Conservation (phyloP, 371 early-diverging fungal species). For the Nosema granulosis region DNA sequence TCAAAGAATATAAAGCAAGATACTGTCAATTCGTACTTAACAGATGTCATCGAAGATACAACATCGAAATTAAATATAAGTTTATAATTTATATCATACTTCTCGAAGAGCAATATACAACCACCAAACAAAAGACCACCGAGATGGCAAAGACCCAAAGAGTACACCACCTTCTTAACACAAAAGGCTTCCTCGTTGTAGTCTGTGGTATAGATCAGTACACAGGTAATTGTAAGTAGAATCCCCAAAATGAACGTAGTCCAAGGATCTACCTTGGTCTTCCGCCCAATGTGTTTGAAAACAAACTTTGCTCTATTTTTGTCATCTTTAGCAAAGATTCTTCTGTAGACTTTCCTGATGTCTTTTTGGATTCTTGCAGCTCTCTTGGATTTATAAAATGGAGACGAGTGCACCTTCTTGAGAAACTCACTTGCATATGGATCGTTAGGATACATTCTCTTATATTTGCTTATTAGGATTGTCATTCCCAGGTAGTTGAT, state of each 20-base stretch:
- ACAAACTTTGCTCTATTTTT: slow-evolving; percentile 53
- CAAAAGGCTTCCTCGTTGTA: slow-evolving; percentile 5
- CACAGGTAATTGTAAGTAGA: not conserved
- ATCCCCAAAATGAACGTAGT: slow-evolving; percentile 21
- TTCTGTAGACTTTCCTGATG: slow-evolving; percentile 51
- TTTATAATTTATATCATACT: slow-evolving; percentile 62
- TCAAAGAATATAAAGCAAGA: slow-evolving; percentile 12
- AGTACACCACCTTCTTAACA: slow-evolving; percentile 12
- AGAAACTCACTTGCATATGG: slow-evolving; percentile 28
- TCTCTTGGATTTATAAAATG: slow-evolving; percentile 45
- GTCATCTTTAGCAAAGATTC: slow-evolving; percentile 55
- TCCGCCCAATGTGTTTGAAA: slow-evolving; percentile 39
- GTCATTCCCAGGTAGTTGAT: slow-evolving; percentile 62
- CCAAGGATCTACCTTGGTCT: slow-evolving; percentile 1
- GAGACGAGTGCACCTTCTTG: slow-evolving; percentile 19
- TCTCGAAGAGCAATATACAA: slow-evolving; percentile 55
- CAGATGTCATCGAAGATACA: slow-evolving; percentile 51
- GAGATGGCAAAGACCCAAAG: slow-evolving; percentile 30
- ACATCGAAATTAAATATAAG: slow-evolving; percentile 64
- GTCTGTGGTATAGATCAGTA: slow-evolving; percentile 9
- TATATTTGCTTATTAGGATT: slow-evolving; percentile 61
- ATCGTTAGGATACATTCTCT: slow-evolving; percentile 36
- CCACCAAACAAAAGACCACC: slow-evolving; percentile 59
- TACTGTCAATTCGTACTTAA: slow-evolving; percentile 49
- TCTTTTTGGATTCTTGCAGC: slow-evolving; percentile 53